Base-by-base conservation (phyloP, 495 filamentous ascomycete species). In the Acidiella bohemica region DNA sequence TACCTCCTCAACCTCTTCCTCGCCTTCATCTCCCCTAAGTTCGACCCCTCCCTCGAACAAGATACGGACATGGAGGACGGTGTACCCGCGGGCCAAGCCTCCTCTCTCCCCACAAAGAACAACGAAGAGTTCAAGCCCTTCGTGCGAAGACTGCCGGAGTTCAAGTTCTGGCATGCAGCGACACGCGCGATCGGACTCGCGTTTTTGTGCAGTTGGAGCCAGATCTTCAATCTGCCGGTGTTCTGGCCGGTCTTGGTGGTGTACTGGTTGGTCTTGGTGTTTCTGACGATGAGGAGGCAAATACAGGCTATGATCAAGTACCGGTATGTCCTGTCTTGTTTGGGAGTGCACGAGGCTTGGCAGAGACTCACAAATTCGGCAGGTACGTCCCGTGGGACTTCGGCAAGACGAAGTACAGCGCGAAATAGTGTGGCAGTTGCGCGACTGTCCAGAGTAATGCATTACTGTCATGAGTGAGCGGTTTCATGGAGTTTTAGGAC, bases 281-380 rank as follows among this genome's bases (percentile, higher is more conserved):
- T 80, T 46, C 64, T 97, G 60, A 97, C 90, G 13, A 97, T 97
- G 90, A 73, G 90, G 56, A 79, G 86, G 63, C 90, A 97, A 65
- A 97, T 97, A 44, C 90, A 97, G 69, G 87, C 94, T 64, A 97
- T 97, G 90, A 94, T 97, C 75, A 97, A 96, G 67, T 97, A 97
- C 67, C 84, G 90, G 63, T 97, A 23, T 26, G 16, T 17, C 14
- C 6, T 7, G 11, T 5, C 20, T 2, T 4, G 13, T 39, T 8
- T 28, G 7, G 2, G 20, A 42, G 39, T 4, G 16, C 5, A 18
- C 6, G 32, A 7, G 7, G n/a, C 7, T 19, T 14, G n/a, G 13
- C 10, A 28, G 21, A 7, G 42, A 29, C 41, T 42, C 32, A 44
- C 17, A 33, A 11, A 8, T 21, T n/a, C n/a, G 8, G 13, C 32